Conservation (phyloP, 495 filamentous ascomycete species). For the Barbatosphaeria neglecta region DNA sequence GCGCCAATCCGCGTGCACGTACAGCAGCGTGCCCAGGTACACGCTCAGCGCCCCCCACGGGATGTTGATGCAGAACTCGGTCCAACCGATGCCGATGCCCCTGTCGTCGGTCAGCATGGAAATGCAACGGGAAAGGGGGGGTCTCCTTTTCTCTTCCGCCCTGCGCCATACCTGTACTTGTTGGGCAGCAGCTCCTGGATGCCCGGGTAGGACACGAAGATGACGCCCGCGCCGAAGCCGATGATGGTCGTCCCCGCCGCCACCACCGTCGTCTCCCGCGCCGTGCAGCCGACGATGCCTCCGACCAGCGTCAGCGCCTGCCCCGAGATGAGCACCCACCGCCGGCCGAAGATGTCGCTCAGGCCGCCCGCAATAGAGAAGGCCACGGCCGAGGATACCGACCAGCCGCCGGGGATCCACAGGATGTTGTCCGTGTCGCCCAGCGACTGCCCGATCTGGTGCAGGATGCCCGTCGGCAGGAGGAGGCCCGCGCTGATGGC, state of each 20-base stretch:
- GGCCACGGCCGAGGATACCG: constrained; percentile 9
- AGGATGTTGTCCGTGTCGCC: constrained; percentile 9
- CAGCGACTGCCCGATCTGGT: constrained; percentile 5
- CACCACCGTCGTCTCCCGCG: constrained; percentile 10
- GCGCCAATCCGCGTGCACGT: constrained; percentile 2
- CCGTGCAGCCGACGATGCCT: constrained; percentile 16
- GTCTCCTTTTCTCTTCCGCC: too few species aligned
- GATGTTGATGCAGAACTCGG: constrained; percentile 8
- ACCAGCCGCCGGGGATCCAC: constrained; percentile 20
- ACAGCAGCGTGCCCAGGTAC: constrained; percentile 7
- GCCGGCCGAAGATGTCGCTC: constrained; percentile 21
- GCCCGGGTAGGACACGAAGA: constrained; percentile 12
- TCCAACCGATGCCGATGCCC: constrained; percentile 6
- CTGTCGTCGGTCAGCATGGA: constrained; percentile 1
- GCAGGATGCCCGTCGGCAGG: constrained; percentile 4
- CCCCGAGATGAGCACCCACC: constrained; percentile 13
- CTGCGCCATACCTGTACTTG: constrained; percentile 13
- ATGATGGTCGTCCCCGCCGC: constrained; percentile 14
- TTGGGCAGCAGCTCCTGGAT: constrained; percentile 13
- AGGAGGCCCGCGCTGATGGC: constrained; percentile 5
- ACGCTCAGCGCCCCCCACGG: constrained; percentile 10
- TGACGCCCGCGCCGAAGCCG: constrained; percentile 13
- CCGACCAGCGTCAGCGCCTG: constrained; percentile 13
- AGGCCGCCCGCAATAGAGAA: constrained; percentile 18
- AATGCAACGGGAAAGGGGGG: neutral